Evolutionary conservation across 306 rosid species (phyloP), one percentile per base, ranked within the genome.

Genomic region (Rosa lucieae): DNA sequence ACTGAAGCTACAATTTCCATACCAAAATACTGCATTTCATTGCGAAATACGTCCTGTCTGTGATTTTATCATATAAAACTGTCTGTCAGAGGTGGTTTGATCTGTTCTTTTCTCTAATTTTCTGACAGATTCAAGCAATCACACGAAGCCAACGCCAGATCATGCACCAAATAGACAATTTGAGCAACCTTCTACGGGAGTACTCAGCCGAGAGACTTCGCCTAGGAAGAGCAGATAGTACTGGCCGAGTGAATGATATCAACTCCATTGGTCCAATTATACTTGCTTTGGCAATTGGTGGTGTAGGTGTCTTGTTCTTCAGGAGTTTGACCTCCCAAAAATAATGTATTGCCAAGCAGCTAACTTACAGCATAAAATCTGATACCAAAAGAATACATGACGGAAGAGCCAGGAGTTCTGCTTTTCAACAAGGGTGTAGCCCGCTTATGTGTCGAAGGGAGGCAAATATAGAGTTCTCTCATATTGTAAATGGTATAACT

Each of bases 111-210:
- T 23, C 10, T 43, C 44, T 11, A 62, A 32, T 35, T 40, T 18
- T 58, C 66, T 70, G 61, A 42, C 84, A 95, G 98, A 87, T 95
- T 49, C 86, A 84, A 44, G 82, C 85, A 53, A 84, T 95, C 86
- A 84, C 88, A 3, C 88, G 98, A 37, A 87, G 90, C 35, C 99
- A 95, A 65, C 94, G 94, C 55, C 99, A 93, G 88, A 82, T 95
- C 75, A 84, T 87, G 91, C 98, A 89, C 80, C 98, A 90, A 71
- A 84, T 95, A 29, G 96, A 91, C 82, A 90, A 87, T 11, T 70
- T 95, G 86, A 90, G 92, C 89, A 95, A 87, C 79, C 89, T 91
- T 78, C 82, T 93, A 83, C 92, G 91, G 12, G 97, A 91, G 78
- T 84, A 86, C 77, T 51, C 80, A 15, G 97, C 86, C 18, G 94